Base-by-base conservation (phyloP, 352 stramenopile species). In the Phytophthora tubulina region DNA sequence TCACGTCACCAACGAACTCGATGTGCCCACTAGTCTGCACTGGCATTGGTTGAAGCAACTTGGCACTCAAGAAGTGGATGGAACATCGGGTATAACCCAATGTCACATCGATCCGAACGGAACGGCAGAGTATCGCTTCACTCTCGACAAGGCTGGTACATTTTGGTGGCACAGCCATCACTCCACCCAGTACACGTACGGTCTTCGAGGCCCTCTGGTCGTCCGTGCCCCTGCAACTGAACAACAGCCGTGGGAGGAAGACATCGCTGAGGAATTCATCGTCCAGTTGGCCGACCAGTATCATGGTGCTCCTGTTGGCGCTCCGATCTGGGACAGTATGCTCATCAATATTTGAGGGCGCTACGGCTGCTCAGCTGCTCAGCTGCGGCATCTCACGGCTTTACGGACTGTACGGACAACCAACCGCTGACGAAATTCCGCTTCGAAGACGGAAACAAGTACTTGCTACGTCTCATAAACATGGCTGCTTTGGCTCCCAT, bases 101-200 rank as follows among this genome's bases (percentile, higher is more conserved):
- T 80, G 68, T 35, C 41, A 63, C 10, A 77, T 80, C 17, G 10
- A 35, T 3, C 45, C 63, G 0, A 64, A 69, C 15, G 49, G 30
- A 17, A 60, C 61, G 6, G 45, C 59, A 10, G 48, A 63, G 2
- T 80, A 80, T 42, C 38, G 53, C 17, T 75, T 77, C 63, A 74
- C 52, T 4, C 63, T 51, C 2, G 58, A 66, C 31, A 71, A 75
- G 46, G 27, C 63, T 0, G 73, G 63, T 3, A 76, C 49, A 10
- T 77, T 70, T 52, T 80, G 73, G 73, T 80, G 69, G 55, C 73
- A 80, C 57, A 67, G 59, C 13, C 73, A 77, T 38, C 38, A 72
- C 32, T 49, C 21, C 3, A 58, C 56, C 5, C 59, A 80, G 52
- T 77, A 77, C 61, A 58, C 72, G 6, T 74, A 48, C 13, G 69